phyloP scores from a whole-genome alignment of 108 stramenopile genomes.

The Licmophora abbreviata region DNA sequence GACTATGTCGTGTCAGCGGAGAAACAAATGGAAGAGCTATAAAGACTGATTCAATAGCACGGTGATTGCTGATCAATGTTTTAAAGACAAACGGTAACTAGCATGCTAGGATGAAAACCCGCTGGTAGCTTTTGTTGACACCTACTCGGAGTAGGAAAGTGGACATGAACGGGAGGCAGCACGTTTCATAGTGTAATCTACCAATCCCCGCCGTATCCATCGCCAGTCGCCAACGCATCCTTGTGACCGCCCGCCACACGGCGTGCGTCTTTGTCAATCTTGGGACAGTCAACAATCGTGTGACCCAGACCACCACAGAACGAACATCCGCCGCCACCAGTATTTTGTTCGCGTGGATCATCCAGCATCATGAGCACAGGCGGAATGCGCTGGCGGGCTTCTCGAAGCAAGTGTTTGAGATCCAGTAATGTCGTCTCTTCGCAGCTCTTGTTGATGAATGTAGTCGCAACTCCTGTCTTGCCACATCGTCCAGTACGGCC shows the following conservation, averaged over 20 bases:
- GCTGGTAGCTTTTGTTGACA: no score
- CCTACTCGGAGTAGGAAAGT: no score
- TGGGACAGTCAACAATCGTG: conserved; percentile 96
- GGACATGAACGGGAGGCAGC: no score
- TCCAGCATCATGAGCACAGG: conserved; percentile 96
- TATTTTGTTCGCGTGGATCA: conserved; percentile 80
- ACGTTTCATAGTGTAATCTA: conserved; percentile 20
- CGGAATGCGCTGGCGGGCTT: conserved; percentile 98
- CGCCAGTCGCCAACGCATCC: conserved; percentile 82
- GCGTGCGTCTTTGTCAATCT: conserved; percentile 96
- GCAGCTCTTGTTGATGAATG: conserved; percentile 96
- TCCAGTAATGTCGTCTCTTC: conserved; percentile 91
- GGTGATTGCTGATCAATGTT: no score
- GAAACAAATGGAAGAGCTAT: no score
- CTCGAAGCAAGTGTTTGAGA: conserved; percentile 94
- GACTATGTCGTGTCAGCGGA: conserved; percentile 91
- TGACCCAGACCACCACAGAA: conserved; percentile 99
- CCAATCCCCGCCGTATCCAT: conserved; percentile 91
- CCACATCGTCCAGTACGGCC: conserved; percentile 99
- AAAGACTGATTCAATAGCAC: no score
- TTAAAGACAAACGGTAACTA: no score
- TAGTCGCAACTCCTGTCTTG: conserved; percentile 98
- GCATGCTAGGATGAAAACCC: no score
- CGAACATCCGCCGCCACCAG: conserved; percentile 81
- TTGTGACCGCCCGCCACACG: conserved; percentile 82